These are phyloP conservation scores for Paracamarosporium sp. DNA, from an alignment of 2,329 filamentous ascomycete species.

Conservation along the genomic window DNA sequence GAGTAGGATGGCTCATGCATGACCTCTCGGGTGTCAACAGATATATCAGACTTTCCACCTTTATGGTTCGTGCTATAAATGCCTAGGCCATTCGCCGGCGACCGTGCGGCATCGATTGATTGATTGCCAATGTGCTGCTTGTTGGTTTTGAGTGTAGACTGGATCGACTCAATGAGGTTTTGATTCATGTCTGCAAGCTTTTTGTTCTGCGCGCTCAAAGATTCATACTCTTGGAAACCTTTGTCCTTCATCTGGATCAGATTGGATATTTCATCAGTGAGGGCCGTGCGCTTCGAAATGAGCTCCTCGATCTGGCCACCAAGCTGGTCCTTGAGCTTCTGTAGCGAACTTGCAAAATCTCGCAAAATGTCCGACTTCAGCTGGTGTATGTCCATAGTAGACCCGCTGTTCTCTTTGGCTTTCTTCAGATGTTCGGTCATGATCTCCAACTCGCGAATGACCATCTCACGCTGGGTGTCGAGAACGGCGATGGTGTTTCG, in stretches of 20 bases:
- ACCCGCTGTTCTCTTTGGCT: constrained; percentile 80
- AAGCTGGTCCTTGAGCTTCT: constrained; percentile 81
- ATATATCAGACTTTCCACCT: constrained; percentile 46
- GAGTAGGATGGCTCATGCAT: constrained; percentile 48
- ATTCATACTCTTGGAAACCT: constrained; percentile 93
- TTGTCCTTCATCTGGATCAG: constrained; percentile 88
- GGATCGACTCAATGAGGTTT: constrained; percentile 91
- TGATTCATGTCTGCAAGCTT: constrained; percentile 96
- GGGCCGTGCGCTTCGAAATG: constrained; percentile 82
- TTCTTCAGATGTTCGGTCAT: constrained; percentile 86
- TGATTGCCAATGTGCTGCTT: constrained; percentile 55
- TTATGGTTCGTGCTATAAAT: constrained; percentile 59
- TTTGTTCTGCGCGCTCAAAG: constrained; percentile 90
- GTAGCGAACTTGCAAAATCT: constrained; percentile 67
- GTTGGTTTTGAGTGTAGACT: constrained; percentile 88
- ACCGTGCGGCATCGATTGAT: constrained; percentile 53
- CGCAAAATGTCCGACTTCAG: constrained; percentile 67
- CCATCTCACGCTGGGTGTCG: constrained; percentile 93
- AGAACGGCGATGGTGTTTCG: constrained; percentile 93
- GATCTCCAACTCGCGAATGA: constrained; percentile 88
- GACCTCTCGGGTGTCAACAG: constrained; percentile 49
- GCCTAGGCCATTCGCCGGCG: constrained; percentile 64
- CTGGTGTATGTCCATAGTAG: constrained; percentile 79
- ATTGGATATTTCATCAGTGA: constrained; percentile 84
- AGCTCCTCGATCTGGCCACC: constrained; percentile 80